phyloP scores from a whole-genome alignment of 2,329 filamentous ascomycete genomes.

The Acrocalymma vagum region DNA sequence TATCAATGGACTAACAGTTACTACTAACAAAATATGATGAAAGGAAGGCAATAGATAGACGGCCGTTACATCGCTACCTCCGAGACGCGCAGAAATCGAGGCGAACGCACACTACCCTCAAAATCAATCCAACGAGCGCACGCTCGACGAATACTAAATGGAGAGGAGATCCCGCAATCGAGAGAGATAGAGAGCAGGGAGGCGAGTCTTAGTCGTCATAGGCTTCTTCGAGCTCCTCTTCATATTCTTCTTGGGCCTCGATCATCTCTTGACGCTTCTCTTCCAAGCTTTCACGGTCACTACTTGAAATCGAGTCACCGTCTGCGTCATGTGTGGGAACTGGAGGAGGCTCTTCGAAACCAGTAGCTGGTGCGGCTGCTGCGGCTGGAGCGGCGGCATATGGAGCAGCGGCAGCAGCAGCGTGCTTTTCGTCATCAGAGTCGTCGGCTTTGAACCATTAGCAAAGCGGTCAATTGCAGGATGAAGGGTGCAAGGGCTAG shows the following conservation, averaged over 20 bases:
- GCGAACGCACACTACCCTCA: no score
- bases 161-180: no score
- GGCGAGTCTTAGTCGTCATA: constrained; percentile 32
- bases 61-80: constrained; percentile 1
- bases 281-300: constrained; percentile 54
- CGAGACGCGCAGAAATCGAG: neutral
- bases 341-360: constrained; percentile 37
- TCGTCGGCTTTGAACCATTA: constrained; percentile 35
- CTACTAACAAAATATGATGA: no score
- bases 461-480: constrained; percentile 5
- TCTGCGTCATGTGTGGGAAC: constrained; percentile 53
- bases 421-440: constrained; percentile 41
- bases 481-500: neutral
- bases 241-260: constrained; percentile 62
- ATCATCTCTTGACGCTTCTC: constrained; percentile 63
- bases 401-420: constrained; percentile 25
- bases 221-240: constrained; percentile 54
- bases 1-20: no score
- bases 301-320: constrained; percentile 49
- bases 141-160: no score
- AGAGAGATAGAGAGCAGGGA: no score
- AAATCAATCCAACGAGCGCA: no score
- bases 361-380: constrained; percentile 18
- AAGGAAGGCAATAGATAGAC: constrained; percentile 5
- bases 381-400: constrained; percentile 19